phyloP scores from a whole-genome alignment of 2,329 filamentous ascomycete genomes.

The Penicillium sp. region DNA sequence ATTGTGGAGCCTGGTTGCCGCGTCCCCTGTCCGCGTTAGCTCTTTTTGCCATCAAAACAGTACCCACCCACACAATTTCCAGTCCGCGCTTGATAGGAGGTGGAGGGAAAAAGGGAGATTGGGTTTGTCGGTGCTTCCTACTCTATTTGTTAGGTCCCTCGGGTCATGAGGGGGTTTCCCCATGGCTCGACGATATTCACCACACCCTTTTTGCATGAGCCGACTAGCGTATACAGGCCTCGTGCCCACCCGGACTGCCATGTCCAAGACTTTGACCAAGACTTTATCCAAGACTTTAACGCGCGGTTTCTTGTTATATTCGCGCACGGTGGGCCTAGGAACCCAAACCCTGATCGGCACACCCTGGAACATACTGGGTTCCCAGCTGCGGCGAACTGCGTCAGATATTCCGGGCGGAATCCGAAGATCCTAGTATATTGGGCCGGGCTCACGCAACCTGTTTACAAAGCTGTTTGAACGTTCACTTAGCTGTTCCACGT shows the following conservation, averaged over 20 bases:
- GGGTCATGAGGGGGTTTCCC: background rate
- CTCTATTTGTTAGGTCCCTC: constrained; percentile 14
- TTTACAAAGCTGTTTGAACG: too few species aligned
- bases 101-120: background rate
- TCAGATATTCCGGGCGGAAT: background rate
- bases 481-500: too few species aligned
- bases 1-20: background rate
- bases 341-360: background rate
- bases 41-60: background rate
- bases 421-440: background rate
- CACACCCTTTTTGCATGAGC: background rate
- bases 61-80: background rate
- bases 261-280: too few species aligned
- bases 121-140: constrained; percentile 8
- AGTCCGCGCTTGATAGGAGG: constrained; percentile 8
- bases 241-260: background rate
- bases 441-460: background rate
- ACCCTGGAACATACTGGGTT: background rate
- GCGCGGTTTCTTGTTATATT: background rate
- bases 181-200: background rate
- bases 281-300: background rate
- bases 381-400: background rate
- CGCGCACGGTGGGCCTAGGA: background rate
- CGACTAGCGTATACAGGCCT: background rate
- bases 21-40: background rate